These are phyloP conservation scores for Purshia tridentata DNA, from an alignment of 306 rosid species.

Conservation along the genomic window DNA sequence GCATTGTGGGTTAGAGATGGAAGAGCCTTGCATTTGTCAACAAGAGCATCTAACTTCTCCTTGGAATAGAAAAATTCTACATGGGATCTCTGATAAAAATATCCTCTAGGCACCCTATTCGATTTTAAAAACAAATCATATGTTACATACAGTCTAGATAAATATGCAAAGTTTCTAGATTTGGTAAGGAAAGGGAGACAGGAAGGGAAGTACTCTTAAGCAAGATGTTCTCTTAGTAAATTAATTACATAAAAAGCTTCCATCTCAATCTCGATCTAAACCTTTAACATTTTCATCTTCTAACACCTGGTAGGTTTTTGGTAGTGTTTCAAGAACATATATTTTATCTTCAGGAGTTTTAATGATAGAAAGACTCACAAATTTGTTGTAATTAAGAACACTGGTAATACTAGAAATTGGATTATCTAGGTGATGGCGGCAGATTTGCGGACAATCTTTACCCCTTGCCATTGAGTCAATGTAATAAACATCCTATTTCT, in stretches of 20 bases:
- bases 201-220: too few species aligned
- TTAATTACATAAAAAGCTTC: background rate
- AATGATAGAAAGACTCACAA: too few species aligned
- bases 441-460: too few species aligned
- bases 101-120: constrained; percentile 82
- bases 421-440: too few species aligned
- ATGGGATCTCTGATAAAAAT: constrained; percentile 92
- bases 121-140: constrained; percentile 48
- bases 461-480: too few species aligned
- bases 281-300: background rate
- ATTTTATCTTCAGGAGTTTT: too few species aligned
- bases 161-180: background rate
- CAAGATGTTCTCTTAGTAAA: too few species aligned
- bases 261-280: background rate
- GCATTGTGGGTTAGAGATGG: constrained; percentile 79
- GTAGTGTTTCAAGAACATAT: too few species aligned
- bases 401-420: too few species aligned
- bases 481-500: too few species aligned
- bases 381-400: too few species aligned
- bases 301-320: too few species aligned
- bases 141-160: background rate
- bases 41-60: constrained; percentile 66
- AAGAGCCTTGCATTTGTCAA: constrained; percentile 63
- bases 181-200: background rate
- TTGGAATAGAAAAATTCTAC: constrained; percentile 90